phyloP scores from a whole-genome alignment of 169 alveolate genomes.

The Plasmodium fragile region DNA sequence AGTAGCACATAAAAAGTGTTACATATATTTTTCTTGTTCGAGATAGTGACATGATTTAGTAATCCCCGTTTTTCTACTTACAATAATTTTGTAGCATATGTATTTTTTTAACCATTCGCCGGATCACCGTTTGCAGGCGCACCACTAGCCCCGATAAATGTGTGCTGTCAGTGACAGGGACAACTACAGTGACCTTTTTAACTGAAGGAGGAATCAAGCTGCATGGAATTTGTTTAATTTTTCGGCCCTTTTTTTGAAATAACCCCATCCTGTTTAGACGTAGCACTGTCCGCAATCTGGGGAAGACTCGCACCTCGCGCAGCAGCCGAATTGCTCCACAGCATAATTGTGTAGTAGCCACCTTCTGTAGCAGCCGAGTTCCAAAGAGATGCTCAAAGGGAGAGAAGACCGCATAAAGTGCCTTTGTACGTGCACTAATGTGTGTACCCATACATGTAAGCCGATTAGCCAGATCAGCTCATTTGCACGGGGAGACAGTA shows the following conservation, averaged over 20 bases:
- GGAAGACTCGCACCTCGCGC: background rate
- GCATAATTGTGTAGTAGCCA: background rate
- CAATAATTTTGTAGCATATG: background rate
- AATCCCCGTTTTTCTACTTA: background rate
- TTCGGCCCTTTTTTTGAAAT: background rate
- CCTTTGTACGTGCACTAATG: background rate
- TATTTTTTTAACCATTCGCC: background rate
- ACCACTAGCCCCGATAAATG: background rate
- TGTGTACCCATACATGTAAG: slow-evolving; percentile 1
- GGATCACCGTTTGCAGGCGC: background rate
- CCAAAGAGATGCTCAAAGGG: slow-evolving; percentile 5
- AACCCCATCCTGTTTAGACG: background rate
- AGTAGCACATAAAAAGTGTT: background rate
- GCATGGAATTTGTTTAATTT: background rate
- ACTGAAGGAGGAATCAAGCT: background rate
- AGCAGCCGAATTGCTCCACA: background rate
- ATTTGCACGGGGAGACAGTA: background rate
- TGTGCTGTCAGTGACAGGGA: background rate
- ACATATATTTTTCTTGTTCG: background rate
- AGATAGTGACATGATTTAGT: background rate
- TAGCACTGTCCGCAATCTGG: background rate
- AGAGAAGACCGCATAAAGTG: background rate
- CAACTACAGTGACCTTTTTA: background rate
- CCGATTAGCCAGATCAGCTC: background rate
- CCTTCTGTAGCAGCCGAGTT: no score